Conservation (phyloP, 768 basidiomycete genomes). For the Tubosaeta brunneosetosa region DNA sequence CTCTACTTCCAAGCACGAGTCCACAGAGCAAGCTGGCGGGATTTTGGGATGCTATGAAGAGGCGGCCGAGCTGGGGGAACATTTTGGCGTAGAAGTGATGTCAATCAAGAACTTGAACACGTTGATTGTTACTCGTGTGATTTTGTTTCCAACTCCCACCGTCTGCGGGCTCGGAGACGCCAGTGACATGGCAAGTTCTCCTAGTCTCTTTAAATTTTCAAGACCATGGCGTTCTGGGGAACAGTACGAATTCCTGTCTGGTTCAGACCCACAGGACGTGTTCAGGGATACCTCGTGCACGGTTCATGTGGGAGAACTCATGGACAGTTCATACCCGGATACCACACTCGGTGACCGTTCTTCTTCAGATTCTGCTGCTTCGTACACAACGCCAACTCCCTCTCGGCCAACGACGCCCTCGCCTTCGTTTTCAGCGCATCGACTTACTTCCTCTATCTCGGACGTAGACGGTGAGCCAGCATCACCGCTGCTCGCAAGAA, state of each 20-base stretch:
- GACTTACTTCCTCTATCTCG: conserved; percentile 51
- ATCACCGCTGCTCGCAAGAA: conserved; percentile 39
- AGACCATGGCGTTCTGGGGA: conserved; percentile 17
- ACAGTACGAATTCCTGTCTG: conserved; percentile 44
- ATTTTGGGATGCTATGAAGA: conserved; percentile 69
- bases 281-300: conserved; percentile 16
- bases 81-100: conserved; percentile 38
- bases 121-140: background rate
- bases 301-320: conserved; percentile 7
- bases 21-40: conserved; percentile 50
- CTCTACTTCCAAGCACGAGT: background rate
- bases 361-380: conserved; percentile 25
- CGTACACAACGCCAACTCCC: conserved; percentile 49
- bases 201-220: conserved; percentile 9
- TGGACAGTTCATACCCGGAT: conserved; percentile 23
- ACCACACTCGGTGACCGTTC: conserved; percentile 18
- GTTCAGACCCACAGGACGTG: conserved; percentile 41
- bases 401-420: conserved; percentile 63
- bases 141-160: conserved; percentile 8
- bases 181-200: conserved; percentile 17
- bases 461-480: conserved; percentile 61
- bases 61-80: conserved; percentile 67
- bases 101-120: background rate
- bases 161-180: conserved; percentile 1
- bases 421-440: conserved; percentile 45